These are phyloP conservation scores for Puccinia hordei DNA, from an alignment of 1,284 basidiomycete species.

Conservation along the genomic window DNA sequence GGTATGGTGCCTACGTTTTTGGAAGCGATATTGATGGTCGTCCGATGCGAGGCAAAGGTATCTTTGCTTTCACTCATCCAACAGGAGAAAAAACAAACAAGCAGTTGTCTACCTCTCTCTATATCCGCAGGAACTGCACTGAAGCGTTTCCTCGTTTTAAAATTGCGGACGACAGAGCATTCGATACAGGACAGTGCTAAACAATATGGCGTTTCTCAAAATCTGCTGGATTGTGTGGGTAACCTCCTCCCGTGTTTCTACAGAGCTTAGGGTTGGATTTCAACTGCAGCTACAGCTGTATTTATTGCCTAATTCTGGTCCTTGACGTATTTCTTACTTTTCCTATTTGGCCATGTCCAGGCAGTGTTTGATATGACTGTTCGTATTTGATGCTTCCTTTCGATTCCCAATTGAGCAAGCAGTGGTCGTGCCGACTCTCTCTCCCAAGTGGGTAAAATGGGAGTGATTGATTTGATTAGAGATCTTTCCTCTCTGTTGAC, in stretches of 20 bases:
- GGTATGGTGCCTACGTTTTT: slow-evolving; percentile 83
- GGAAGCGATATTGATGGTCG: slow-evolving; percentile 97
- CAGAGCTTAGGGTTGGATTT: not conserved
- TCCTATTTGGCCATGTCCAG: slow-evolving; percentile 5
- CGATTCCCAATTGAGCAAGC: not conserved
- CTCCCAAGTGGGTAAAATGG: not conserved
- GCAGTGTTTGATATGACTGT: slow-evolving; percentile 48
- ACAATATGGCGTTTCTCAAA: slow-evolving; percentile 77
- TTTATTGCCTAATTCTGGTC: not conserved
- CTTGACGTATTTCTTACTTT: not conserved
- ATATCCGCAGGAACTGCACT: slow-evolving; percentile 1
- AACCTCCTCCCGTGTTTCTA: slow-evolving; percentile 61
- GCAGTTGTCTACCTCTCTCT: not conserved
- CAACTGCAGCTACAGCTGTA: not conserved
- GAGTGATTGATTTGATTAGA: not conserved
- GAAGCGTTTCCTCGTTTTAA: slow-evolving; percentile 40
- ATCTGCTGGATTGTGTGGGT: slow-evolving; percentile 80
- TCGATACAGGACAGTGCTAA: slow-evolving; percentile 75
- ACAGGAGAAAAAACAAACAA: slow-evolving; percentile 8
- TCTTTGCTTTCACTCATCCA: not conserved
- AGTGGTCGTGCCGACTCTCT: not conserved
- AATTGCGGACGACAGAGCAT: slow-evolving; percentile 60
- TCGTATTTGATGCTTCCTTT: not conserved
- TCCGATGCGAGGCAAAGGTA: slow-evolving; percentile 90
- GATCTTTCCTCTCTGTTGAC: not conserved